phyloP scores from a whole-genome alignment of 202 grass and related monocot genomes.

The Panicum virgatum region DNA sequence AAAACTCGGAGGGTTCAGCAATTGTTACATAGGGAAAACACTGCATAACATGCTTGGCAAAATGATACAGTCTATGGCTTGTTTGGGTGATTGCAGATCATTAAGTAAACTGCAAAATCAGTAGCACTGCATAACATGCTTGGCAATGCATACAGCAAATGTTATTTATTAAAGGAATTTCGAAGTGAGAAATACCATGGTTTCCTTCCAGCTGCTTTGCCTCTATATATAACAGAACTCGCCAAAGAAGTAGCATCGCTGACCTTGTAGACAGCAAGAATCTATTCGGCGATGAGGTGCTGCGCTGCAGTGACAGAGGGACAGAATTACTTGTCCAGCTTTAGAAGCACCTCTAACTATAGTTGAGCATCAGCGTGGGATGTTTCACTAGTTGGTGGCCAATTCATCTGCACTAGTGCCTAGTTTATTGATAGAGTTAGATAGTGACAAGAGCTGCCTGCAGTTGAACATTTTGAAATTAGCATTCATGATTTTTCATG shows the following conservation, averaged over 20 bases:
- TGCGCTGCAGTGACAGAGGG: neutral
- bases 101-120: too few relatives aligned
- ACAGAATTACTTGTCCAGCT: neutral
- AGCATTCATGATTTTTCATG: neutral
- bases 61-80: too few relatives aligned
- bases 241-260: neutral
- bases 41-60: too few relatives aligned
- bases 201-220: too few relatives aligned
- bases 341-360: neutral
- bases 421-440: neutral
- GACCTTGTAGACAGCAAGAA: slow-evolving; percentile 20
- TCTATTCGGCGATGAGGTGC: neutral
- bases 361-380: neutral
- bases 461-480: neutral
- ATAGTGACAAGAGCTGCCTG: neutral
- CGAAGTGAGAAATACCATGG: too few relatives aligned
- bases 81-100: too few relatives aligned
- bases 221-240: neutral
- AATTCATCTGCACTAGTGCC: slow-evolving; percentile 20
- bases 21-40: too few relatives aligned
- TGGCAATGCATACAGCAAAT: too few relatives aligned
- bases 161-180: too few relatives aligned
- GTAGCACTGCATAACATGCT: too few relatives aligned
- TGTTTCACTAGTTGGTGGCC: slow-evolving; percentile 4
- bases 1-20: too few relatives aligned